These are phyloP conservation scores for Colletotrichum kahawae DNA, from an alignment of 2,329 filamentous ascomycete genomes.

Conservation along the genomic window DNA sequence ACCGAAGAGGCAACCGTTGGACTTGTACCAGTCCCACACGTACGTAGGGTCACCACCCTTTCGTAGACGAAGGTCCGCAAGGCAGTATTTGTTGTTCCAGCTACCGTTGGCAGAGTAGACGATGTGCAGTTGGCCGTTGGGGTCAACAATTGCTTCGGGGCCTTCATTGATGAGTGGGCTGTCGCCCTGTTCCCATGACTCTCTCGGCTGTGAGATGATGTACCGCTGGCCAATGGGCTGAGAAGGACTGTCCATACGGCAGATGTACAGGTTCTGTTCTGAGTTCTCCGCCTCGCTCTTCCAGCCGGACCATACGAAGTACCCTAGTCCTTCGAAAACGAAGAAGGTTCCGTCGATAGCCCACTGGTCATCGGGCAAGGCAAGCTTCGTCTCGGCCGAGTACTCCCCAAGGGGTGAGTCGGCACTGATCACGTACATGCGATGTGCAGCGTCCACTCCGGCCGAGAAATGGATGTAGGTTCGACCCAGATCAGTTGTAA, in stretches of 20 bases:
- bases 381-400: slow-evolving; percentile 22
- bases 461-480: slow-evolving; percentile 28
- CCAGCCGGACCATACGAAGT: slow-evolving; percentile 32
- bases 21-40: slow-evolving; percentile 32
- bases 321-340: slow-evolving; percentile 23
- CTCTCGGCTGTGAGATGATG: slow-evolving; percentile 30
- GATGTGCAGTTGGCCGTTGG: slow-evolving; percentile 29
- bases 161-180: slow-evolving; percentile 27
- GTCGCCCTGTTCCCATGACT: slow-evolving; percentile 26
- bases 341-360: slow-evolving; percentile 29
- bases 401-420: slow-evolving; percentile 22
- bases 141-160: slow-evolving; percentile 27
- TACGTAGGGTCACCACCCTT: slow-evolving; percentile 29
- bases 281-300: background rate
- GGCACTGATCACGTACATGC: slow-evolving; percentile 29
- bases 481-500: slow-evolving; percentile 19
- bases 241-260: slow-evolving; percentile 25
- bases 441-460: slow-evolving; percentile 21
- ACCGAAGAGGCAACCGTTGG: slow-evolving; percentile 30
- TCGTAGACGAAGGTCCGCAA: slow-evolving; percentile 27
- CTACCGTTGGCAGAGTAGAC: slow-evolving; percentile 31
- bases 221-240: slow-evolving; percentile 22
- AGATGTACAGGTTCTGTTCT: slow-evolving; percentile 29
- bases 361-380: slow-evolving; percentile 27
- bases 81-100: slow-evolving; percentile 28